A percentile compares a stretch with the other conserved stretches of the same genome.
Conservation (phyloP, 306 rosid species). For the Castanea sativa region DNA sequence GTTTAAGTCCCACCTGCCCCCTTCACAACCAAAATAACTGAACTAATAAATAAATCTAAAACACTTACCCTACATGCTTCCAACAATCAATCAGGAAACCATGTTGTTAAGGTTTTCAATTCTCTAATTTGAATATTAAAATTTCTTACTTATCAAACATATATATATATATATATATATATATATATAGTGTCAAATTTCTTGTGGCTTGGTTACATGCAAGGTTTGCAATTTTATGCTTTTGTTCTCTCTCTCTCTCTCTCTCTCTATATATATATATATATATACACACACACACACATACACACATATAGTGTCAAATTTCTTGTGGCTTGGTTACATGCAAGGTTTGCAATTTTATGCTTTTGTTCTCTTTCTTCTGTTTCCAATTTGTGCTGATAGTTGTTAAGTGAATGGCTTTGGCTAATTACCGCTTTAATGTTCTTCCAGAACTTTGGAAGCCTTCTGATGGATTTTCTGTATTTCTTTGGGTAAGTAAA, state of each 20-base stretch:
- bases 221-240: constrained; percentile 4
- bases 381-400: constrained; percentile 15
- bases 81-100: background rate
- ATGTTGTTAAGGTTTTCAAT: background rate
- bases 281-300: too few relatives aligned
- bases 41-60: background rate
- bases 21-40: background rate
- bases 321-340: constrained; percentile 9
- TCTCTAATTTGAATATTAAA: background rate
- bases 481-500: constrained; percentile 88
- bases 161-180: too few relatives aligned
- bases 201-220: background rate
- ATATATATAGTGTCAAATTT: background rate
- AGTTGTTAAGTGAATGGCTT: constrained; percentile 13
- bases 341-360: constrained; percentile 2
- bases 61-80: background rate
- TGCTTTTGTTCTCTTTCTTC: background rate
- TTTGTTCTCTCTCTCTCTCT: background rate
- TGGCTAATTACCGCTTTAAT: constrained; percentile 4
- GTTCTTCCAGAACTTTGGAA: constrained; percentile 79
- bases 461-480: constrained; percentile 89
- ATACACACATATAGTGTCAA: too few relatives aligned
- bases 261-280: too few relatives aligned
- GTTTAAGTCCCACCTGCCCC: background rate
- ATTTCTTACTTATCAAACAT: background rate